Base-by-base conservation (phyloP, 345 rosid species). In the Dipteronia dyeriana region DNA sequence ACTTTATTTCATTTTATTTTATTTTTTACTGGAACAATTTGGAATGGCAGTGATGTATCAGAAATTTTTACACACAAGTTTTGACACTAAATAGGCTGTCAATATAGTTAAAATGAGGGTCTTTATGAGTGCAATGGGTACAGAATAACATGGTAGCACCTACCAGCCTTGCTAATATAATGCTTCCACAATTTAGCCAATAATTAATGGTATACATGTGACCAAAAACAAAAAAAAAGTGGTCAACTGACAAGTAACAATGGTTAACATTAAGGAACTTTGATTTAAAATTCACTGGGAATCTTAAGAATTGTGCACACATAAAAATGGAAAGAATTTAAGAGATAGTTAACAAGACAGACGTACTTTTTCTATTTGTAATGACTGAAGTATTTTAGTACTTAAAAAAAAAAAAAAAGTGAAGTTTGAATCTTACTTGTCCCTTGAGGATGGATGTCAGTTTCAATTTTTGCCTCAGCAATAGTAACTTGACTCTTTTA, bases 391-490 rank as follows among this genome's bases (percentile, higher is more conserved):
- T 69, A 73, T 74, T 43, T 43, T 51, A 65, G 38, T 53, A 51
- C 26, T 51, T 66, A 25, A 23, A 47, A 62, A 20, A 68, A 25
- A 23, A 47, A 62, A 22, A 72, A 76, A 41, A 60, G 10, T 53
- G 66, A 77, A 79, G 77, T 65, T 69, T 45, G 70, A 76, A 84
- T 82, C 92, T 87, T 81, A 95, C 99, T 84, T 95, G 99, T 78
- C 89, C 89, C 82, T 86, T 91, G 80, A 95, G 84, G 79, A 95
- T 89, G 70, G 89, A 93, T 80, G 96, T 91, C 71, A 93, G 83
- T 87, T 91, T 95, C 86, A 92, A 71, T 71, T 92, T 92, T 74
- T 92, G 93, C 86, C 87, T 88, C 84, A 91, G 76, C 87, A 89
- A 78, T 13, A 91, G 88, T 71, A 95, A 84, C 87, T 92, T 91